Percentiles rank a stretch among this genome's conserved stretches.
Evolutionary conservation across 768 basidiomycete genomes (phyloP).

Genomic region (Botryobasidium botryosum): DNA sequence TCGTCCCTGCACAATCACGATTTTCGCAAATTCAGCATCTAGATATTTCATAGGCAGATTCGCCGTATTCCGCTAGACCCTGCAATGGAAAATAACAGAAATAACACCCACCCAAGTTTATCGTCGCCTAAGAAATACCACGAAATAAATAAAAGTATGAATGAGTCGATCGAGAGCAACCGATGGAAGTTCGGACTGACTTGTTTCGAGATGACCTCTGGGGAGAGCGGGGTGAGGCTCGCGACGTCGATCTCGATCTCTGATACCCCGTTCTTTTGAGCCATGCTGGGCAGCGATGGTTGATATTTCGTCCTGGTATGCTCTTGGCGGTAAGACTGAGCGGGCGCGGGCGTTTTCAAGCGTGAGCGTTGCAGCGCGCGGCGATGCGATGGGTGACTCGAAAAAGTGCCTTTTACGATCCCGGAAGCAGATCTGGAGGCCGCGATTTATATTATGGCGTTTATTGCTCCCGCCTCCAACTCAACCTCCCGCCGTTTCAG

Average conservation of each 20-base stretch:
- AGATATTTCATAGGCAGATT: not conserved
- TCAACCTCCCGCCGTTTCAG: too few relatives aligned
- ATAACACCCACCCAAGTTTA: constrained; percentile 55
- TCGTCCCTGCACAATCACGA: constrained; percentile 46
- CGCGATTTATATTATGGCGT: too few relatives aligned
- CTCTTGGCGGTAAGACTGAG: too few relatives aligned
- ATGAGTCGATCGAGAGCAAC: not conserved
- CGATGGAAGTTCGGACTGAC: constrained; percentile 26
- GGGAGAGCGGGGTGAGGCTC: constrained; percentile 73
- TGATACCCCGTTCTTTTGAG: constrained; percentile 1
- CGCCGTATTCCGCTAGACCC: constrained; percentile 1
- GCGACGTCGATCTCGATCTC: constrained; percentile 60
- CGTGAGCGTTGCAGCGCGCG: too few relatives aligned
- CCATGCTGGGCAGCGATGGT: too few relatives aligned
- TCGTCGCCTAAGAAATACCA: constrained; percentile 55
- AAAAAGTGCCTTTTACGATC: too few relatives aligned
- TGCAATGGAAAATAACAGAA: not conserved
- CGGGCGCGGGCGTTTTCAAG: too few relatives aligned
- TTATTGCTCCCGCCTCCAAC: too few relatives aligned
- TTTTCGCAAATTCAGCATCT: not conserved
- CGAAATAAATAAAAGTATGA: not conserved
- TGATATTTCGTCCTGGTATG: too few relatives aligned
- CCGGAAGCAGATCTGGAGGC: too few relatives aligned
- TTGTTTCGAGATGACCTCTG: constrained; percentile 83
- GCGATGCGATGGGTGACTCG: too few relatives aligned